Percentiles rank a stretch among this genome's conserved stretches.
phyloP scores from a whole-genome alignment of 129 eudicot species.

The Chrysanthemum lavandulifolium region DNA sequence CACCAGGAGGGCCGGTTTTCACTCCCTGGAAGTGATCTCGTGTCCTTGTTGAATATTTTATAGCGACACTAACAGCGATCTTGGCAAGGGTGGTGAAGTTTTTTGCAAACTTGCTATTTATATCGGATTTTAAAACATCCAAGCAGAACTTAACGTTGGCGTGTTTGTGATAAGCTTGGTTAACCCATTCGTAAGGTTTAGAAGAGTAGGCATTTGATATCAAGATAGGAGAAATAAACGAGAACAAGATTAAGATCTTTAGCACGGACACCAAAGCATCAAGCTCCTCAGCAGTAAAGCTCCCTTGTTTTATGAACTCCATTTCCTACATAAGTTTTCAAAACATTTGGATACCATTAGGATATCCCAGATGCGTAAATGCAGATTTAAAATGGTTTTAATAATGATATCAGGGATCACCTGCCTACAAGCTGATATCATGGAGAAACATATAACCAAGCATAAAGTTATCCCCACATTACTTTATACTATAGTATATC shows the following conservation, averaged over 20 bases:
- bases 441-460: too few relatives aligned
- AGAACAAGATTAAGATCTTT: conserved; percentile 4
- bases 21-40: conserved; percentile 20
- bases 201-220: conserved; percentile 11
- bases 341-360: too few relatives aligned
- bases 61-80: conserved; percentile 6
- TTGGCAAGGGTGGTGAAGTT: conserved; percentile 10
- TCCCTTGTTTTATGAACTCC: too few relatives aligned
- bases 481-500: too few relatives aligned
- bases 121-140: conserved; percentile 17
- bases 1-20: conserved; percentile 8
- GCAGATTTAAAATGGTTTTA: too few relatives aligned
- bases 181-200: conserved; percentile 8
- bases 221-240: not conserved
- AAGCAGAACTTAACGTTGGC: conserved; percentile 7
- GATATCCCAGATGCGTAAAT: too few relatives aligned
- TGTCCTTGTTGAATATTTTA: conserved; percentile 10
- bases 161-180: conserved; percentile 9
- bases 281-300: too few relatives aligned
- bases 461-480: too few relatives aligned
- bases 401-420: too few relatives aligned
- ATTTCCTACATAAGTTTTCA: too few relatives aligned
- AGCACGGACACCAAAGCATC: conserved; percentile 6
- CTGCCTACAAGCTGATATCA: too few relatives aligned
- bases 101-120: conserved; percentile 20